These are phyloP conservation scores for Stipa capillata DNA, from an alignment of 176 grass and related monocot genomes.

Conservation along the genomic window DNA sequence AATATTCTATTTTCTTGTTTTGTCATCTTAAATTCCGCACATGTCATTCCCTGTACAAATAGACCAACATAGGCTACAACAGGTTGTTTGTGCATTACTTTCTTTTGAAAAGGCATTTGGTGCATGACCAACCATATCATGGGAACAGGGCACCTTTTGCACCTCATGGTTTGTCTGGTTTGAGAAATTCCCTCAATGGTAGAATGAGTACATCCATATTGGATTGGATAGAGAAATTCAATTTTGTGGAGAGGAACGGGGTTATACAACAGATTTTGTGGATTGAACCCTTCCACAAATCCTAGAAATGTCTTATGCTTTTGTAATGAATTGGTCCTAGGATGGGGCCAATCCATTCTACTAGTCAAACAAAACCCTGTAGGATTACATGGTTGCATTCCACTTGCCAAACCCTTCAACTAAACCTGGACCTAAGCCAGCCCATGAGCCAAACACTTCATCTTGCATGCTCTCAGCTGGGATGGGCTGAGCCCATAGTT, in stretches of 20 bases:
- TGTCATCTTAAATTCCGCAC: background rate
- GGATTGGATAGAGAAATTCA: background rate
- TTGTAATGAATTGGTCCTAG: background rate
- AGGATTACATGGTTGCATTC: background rate
- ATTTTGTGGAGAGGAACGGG: too few species aligned
- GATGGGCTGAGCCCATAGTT: background rate
- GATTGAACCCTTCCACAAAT: background rate
- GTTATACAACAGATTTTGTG: background rate
- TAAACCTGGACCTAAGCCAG: background rate
- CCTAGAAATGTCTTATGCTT: background rate
- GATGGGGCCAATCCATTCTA: background rate
- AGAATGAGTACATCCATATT: background rate
- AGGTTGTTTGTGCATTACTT: background rate
- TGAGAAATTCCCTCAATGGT: background rate
- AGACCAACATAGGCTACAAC: background rate
- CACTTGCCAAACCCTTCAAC: background rate
- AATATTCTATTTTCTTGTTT: conserved; percentile 2
- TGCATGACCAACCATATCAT: background rate
- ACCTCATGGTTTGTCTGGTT: background rate
- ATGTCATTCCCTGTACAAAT: background rate
- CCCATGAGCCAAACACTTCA: background rate
- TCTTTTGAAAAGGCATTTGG: background rate
- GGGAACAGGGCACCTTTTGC: background rate
- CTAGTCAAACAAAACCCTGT: background rate
- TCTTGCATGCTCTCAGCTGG: background rate